Percentiles rank a stretch among this genome's conserved stretches.
Evolutionary conservation across 78 protist species (phyloP).

Genomic region (Guillardia theta): DNA sequence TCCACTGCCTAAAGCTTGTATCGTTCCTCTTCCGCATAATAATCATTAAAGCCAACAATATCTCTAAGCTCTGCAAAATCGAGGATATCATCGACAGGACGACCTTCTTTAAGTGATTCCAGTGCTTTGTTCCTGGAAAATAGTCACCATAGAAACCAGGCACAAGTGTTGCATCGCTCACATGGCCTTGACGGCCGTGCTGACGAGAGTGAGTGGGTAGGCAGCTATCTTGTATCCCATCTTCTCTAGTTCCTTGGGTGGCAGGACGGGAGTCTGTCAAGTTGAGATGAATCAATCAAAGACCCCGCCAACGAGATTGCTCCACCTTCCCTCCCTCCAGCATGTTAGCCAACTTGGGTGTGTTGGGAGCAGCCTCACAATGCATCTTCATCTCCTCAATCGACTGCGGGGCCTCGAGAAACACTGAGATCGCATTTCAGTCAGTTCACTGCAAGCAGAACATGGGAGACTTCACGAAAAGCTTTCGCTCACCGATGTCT

Average conservation of each 20-base stretch:
- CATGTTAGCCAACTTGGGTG: constrained; percentile 44
- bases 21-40: neutral
- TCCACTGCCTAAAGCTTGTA: constrained; percentile 14
- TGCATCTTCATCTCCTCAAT: constrained; percentile 28
- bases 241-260: neutral
- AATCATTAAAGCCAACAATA: neutral
- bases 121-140: too few species aligned
- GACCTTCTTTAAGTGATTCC: too few species aligned
- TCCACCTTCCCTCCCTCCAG: neutral
- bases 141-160: too few species aligned
- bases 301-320: too few species aligned
- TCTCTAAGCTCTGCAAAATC: too few species aligned
- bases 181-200: neutral
- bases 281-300: too few species aligned
- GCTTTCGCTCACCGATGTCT: too few species aligned
- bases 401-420: constrained; percentile 42
- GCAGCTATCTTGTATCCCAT: constrained; percentile 46
- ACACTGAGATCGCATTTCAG: neutral
- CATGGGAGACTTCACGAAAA: too few species aligned
- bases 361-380: neutral
- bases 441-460: too few species aligned
- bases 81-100: too few species aligned
- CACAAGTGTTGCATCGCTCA: too few species aligned
- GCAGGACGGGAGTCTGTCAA: neutral
- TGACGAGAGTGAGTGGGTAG: constrained; percentile 40